Conservation (phyloP, 306 rosid genomes). For the Cucurbita argyrosperma region DNA sequence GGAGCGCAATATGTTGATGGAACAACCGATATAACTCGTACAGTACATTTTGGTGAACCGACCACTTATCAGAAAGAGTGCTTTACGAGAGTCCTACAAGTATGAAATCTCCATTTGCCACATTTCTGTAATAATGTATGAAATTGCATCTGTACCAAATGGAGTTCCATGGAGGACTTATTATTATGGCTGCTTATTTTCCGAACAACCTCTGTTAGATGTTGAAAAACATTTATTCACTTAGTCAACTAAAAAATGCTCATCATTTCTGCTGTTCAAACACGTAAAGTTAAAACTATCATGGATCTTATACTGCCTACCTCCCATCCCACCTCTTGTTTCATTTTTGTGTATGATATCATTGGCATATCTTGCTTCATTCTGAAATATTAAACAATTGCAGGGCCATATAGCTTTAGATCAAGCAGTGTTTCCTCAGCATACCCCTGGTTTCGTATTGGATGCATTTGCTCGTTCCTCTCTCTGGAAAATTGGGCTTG, state of each 20-base stretch:
- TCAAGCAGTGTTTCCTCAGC: slow-evolving; percentile 76
- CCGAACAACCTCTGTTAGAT: neutral
- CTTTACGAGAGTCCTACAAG: slow-evolving; percentile 91
- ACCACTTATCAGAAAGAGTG: slow-evolving; percentile 60
- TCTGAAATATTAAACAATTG: slow-evolving; percentile 12
- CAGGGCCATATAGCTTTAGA: slow-evolving; percentile 96
- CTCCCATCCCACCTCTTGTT: neutral
- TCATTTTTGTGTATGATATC: neutral
- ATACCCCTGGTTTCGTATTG: slow-evolving; percentile 84
- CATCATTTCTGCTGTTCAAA: neutral
- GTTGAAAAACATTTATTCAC: neutral
- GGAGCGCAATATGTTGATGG: slow-evolving; percentile 97
- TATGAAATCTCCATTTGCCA: slow-evolving; percentile 1
- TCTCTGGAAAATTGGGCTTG: slow-evolving; percentile 97
- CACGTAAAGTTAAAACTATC: neutral
- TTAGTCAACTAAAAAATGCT: neutral
- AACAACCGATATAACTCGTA: slow-evolving; percentile 88
- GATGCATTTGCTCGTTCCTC: slow-evolving; percentile 92
- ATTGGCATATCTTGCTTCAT: neutral
- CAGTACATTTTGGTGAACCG: slow-evolving; percentile 91
- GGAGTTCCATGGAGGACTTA: neutral
- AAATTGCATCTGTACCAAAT: neutral
- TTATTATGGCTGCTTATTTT: neutral
- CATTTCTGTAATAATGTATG: neutral
- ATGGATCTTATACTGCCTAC: neutral